phyloP scores from a whole-genome alignment of 805 yeast species.

The Saccharomycopsis fibuligera region DNA sequence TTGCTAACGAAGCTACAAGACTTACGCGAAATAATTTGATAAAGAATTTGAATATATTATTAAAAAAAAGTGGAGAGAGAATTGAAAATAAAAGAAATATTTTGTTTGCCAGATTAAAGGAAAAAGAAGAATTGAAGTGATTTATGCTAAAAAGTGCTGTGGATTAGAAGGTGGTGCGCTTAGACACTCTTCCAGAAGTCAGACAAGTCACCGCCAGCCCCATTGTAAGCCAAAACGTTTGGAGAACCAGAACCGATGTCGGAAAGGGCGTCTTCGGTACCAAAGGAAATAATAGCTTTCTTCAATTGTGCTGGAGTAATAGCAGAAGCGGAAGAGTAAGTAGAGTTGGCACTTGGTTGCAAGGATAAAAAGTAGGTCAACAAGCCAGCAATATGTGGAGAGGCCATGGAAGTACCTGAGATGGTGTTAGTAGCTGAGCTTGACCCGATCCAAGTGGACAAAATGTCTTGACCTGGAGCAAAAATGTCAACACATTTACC shows the following conservation, averaged over 20 bases:
- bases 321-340: conserved; percentile 38
- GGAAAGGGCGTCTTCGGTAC: conserved; percentile 50
- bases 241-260: conserved; percentile 72
- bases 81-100: no score
- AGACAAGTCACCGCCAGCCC: conserved; percentile 67
- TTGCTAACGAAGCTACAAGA: no score
- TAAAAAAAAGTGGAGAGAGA: no score
- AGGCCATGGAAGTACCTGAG: conserved; percentile 62
- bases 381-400: conserved; percentile 54
- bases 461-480: conserved; percentile 51
- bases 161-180: no score
- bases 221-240: conserved; percentile 68
- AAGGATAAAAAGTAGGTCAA: conserved; percentile 54
- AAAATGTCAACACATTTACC: conserved; percentile 48
- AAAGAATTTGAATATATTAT: no score
- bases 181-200: conserved; percentile 51
- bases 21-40: no score
- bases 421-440: conserved; percentile 41
- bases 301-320: conserved; percentile 68
- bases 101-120: no score
- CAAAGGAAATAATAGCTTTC: conserved; percentile 64
- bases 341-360: conserved; percentile 68
- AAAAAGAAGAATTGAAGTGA: no score
- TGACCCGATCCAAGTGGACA: conserved; percentile 51
- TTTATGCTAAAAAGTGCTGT: no score